Evolutionary conservation across 441 rosid species (phyloP), one percentile per base, ranked within the genome.

Genomic region (Corymbia calophylla): DNA sequence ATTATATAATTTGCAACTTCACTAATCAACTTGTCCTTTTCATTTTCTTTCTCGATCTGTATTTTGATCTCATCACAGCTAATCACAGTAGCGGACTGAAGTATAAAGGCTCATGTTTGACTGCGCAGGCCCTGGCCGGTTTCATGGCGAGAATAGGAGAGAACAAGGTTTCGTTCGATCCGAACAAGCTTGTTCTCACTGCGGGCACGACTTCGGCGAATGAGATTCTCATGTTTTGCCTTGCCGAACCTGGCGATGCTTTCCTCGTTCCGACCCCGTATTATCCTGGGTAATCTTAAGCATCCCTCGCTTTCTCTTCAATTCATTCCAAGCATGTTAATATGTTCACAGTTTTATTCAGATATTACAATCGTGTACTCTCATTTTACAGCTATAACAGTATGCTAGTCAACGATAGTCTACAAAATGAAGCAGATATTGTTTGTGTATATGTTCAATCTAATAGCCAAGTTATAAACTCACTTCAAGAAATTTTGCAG

Each of bases 141-240:
- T 98, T 96, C 91, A 98, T 98, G 99, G 89, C 96, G 25, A 97
- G 96, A 92, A 96, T 98, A 56, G 93, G 99, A 93, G 99, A 96
- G 88, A 96, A 96, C 93, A 92, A 93, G 92, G 99, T 97, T 19
- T 94, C 92, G 4, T 96, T 98, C 54, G 97, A 97, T 88, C 93
- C 96, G 27, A 93, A 89, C 90, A 94, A 95, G 19, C 89, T 97
- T 14, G 98, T 98, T 27, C 95, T 98, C 89, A 95, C 98, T 1
- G 99, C 99, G 23, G 99, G 99, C 91, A 97, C 99, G 55, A 98
- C 99, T 47, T 95, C 99, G 2, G 99, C 99, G 1, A 98, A 98
- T 89, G 99, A 98, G 92, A 95, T 97, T 47, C 97, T 98, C 90
- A 94, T 96, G 92, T 97, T 97, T 82, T 97, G 99, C 88, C 95